Base-by-base conservation (phyloP, 192 early-diverging fungal species). In the Entomortierella lignicola region DNA sequence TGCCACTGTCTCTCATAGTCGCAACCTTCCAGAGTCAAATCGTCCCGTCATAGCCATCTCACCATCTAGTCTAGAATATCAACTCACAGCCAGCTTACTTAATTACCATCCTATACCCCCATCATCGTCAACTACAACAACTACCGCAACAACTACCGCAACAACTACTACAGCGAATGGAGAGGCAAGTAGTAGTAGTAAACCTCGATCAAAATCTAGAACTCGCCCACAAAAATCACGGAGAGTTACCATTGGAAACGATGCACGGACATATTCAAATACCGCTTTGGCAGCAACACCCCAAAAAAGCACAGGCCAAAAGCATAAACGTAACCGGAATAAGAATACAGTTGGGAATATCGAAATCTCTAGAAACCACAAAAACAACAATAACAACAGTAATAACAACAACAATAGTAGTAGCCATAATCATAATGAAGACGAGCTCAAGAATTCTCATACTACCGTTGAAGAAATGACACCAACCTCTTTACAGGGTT, bases 61-160 rank as follows among this genome's bases (percentile, higher is more conserved):
- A 27, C 67, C 75, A 29, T 79, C 75, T 12, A 79, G 75, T 56
- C 63, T 79, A 18, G 75, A 79, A 31, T 79, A 79, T 39, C 75
- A 79, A 30, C 62, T 79, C 27, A 70, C 75, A 13, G 75, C 75
- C 29, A 69, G 21, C 39, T 37, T 79, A 0, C 67, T 79, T 8
- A 66, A 59, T 4, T 70, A 59, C 25, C 23, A 23, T 0, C 66
- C 37, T 55, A 23, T n/a, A 13, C 4, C 56, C 23, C 20, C 48
- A 31, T 32, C 67, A 20, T 7, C 58, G 8, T 15, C 57, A 43
- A 32, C 50, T 1, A 11, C 32, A 7, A 4, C 59, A 34, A n/a
- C 69, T 23, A 8, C 59, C 26, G 43, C 60, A 34, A 18, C 60
- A 12, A 31, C 52, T 7, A 7, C 18, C 8, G 8, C n/a, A 51